Base-by-base conservation (phyloP, 768 basidiomycete species). In the Clavulina sp. region DNA sequence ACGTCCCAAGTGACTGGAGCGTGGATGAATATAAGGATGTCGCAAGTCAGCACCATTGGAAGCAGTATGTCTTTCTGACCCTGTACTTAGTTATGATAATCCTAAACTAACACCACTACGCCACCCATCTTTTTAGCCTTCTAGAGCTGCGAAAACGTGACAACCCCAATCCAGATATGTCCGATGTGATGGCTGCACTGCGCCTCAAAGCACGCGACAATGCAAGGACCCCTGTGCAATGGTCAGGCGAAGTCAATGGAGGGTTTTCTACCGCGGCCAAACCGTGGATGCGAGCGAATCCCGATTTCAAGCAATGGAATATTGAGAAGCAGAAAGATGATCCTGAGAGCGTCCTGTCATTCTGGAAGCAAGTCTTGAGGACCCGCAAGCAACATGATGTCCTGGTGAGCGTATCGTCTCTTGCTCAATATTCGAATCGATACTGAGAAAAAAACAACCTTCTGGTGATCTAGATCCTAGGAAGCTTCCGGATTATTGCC, bases 211-310 rank as follows among this genome's bases (percentile, higher is more conserved):
- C 78, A 2, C 69, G 84, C 32, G 83, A 85, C 59, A 80, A 85
- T 61, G 72, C 76, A 5, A 70, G 83, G 1, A 71, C 75, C 4
- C 81, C 83, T 0, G 74, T 84, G 71, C 80, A 80, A 26, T 9
- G 69, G 78, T 71, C 53, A 52, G 65, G 52, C 16, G 16, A 48
- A 23, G 48, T 40, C 34, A 9, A 38, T 54, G 51, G 72, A 0
- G 81, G 83, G 0, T 84, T 84, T 62, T 77, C 78, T 9, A 68
- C 72, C 2, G 34, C 9, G 34, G 76, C 73, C 2, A 70, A 61
- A 2, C 80, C 82, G 0, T 85, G 81, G 81, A 84, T 84, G 80
- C 68, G 78, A 24, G 73, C 80, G 4, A 78, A 81, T 57, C 78
- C 80, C 34, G 80, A 83, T 57, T 80, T 75, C 59, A 51, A 56